These are phyloP conservation scores for Amauroascus niger DNA, from an alignment of 2,329 filamentous ascomycete species.

Conservation along the genomic window DNA sequence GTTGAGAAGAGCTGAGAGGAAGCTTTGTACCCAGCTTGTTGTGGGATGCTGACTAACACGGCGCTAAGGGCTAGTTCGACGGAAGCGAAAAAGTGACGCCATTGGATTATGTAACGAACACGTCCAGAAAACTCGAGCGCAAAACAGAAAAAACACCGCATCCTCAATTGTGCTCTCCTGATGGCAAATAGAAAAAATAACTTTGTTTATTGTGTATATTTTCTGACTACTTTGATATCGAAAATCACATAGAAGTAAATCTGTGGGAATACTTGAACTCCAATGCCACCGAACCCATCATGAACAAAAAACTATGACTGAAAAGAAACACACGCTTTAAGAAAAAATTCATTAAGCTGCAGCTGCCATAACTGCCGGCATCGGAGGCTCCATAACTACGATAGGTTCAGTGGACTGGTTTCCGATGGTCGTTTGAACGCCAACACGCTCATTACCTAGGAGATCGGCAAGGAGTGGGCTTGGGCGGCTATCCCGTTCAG, in stretches of 20 bases:
- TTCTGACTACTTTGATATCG: too few relatives aligned
- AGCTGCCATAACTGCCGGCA: background rate
- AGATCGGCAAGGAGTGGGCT: slow-evolving; percentile 83
- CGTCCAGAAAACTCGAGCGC: background rate
- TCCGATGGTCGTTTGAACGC: slow-evolving; percentile 61
- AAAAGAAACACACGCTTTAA: background rate
- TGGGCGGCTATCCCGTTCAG: slow-evolving; percentile 73
- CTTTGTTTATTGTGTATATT: too few relatives aligned
- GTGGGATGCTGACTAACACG: slow-evolving; percentile 33
- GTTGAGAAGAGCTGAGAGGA: slow-evolving; percentile 16
- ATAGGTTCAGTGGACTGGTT: background rate
- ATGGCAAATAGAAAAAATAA: too few relatives aligned
- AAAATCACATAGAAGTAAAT: too few relatives aligned
- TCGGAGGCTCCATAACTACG: background rate
- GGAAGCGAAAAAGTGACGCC: slow-evolving; percentile 14
- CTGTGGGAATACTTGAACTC: background rate
- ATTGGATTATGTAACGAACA: background rate
- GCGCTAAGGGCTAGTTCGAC: slow-evolving; percentile 27
- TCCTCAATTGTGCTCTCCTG: too few relatives aligned
- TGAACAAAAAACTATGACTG: background rate
- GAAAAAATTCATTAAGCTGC: slow-evolving; percentile 3
- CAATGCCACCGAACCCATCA: background rate
- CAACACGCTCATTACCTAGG: slow-evolving; percentile 86
- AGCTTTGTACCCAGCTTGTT: slow-evolving; percentile 27
- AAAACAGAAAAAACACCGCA: background rate